Evolutionary conservation across 257 asterid genomes (phyloP).

Genomic region (Echium plantagineum): DNA sequence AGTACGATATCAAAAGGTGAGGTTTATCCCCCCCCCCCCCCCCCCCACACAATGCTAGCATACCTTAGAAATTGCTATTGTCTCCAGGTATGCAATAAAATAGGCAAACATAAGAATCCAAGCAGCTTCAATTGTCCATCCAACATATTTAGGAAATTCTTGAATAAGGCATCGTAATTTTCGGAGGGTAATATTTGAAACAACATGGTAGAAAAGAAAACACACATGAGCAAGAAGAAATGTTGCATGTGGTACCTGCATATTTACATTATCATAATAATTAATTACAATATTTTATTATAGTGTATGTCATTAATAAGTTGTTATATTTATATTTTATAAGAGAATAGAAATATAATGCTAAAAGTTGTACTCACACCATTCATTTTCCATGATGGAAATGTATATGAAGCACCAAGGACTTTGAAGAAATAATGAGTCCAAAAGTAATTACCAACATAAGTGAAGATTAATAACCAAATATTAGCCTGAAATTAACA

Average conservation of each 20-base stretch:
- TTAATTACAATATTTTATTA: background rate
- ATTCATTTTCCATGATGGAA: constrained; percentile 97
- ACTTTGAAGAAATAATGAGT: constrained; percentile 96
- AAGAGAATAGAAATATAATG: background rate
- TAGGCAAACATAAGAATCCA: constrained; percentile 82
- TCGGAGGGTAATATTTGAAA: constrained; percentile 82
- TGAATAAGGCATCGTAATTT: constrained; percentile 57
- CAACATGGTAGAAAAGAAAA: constrained; percentile 86
- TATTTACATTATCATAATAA: background rate
- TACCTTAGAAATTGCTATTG: constrained; percentile 79
- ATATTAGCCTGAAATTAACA: constrained; percentile 87
- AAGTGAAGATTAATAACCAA: constrained; percentile 84
- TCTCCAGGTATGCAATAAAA: constrained; percentile 82
- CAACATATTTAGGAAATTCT: constrained; percentile 59
- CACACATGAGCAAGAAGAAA: constrained; percentile 90
- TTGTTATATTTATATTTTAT: no score
- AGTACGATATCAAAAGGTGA: no score
- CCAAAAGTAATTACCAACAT: constrained; percentile 98
- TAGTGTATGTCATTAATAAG: no score
- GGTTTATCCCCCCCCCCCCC: no score
- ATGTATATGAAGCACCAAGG: constrained; percentile 89
- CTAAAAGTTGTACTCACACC: constrained; percentile 33
- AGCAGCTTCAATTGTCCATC: constrained; percentile 51
- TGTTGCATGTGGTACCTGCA: constrained; percentile 92
- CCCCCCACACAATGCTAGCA: no score